A percentile compares a stretch with the other conserved stretches of the same genome.
phyloP scores from a whole-genome alignment of 2,329 filamentous ascomycete genomes.

The Aspergillus arachidicola region DNA sequence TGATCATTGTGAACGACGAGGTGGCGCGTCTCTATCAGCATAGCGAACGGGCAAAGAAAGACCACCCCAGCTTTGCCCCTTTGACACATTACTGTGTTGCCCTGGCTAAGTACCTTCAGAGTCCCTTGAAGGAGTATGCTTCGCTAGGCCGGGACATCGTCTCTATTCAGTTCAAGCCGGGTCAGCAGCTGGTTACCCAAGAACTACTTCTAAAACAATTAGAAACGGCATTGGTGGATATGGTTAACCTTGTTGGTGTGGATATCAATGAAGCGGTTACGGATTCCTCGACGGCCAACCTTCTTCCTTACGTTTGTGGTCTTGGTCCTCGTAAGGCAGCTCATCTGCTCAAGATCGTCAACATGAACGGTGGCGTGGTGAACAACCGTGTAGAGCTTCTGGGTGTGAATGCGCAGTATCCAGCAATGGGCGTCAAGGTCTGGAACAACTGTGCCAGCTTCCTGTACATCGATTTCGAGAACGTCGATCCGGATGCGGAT shows the following conservation, averaged over 20 bases:
- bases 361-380: constrained; percentile 84
- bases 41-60: constrained; percentile 74
- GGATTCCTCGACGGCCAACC: constrained; percentile 79
- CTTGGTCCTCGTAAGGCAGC: constrained; percentile 90
- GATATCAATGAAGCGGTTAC: constrained; percentile 89
- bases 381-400: constrained; percentile 84
- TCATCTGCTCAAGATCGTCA: constrained; percentile 83
- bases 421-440: constrained; percentile 83
- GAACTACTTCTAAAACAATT: constrained; percentile 85
- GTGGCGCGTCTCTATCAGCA: constrained; percentile 95
- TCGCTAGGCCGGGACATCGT: constrained; percentile 84
- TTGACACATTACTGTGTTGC: constrained; percentile 88
- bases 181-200: constrained; percentile 83
- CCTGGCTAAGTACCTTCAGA: constrained; percentile 88
- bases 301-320: constrained; percentile 88
- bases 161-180: constrained; percentile 84
- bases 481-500: constrained; percentile 78
- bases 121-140: constrained; percentile 94
- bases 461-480: constrained; percentile 84
- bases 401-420: constrained; percentile 79
- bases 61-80: constrained; percentile 78
- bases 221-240: constrained; percentile 97
- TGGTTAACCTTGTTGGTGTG: constrained; percentile 95
- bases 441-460: constrained; percentile 98
- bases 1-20: constrained; percentile 93